These are phyloP conservation scores for Hamigera avellanea DNA, from an alignment of 495 filamentous ascomycete genomes.

Conservation along the genomic window DNA sequence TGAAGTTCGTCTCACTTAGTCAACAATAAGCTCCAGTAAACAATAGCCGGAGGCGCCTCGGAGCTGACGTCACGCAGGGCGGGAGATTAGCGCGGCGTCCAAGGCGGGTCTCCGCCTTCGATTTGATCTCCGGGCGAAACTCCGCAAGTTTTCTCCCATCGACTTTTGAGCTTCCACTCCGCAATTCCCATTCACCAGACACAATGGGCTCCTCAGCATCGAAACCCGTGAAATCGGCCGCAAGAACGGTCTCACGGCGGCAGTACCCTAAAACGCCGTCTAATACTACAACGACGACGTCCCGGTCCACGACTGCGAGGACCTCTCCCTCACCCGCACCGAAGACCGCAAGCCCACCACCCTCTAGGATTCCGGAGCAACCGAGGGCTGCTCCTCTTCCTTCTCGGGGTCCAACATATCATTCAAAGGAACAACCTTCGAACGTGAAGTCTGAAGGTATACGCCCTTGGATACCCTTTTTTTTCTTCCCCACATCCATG, in stretches of 20 bases:
- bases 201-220: slow-evolving; percentile 53
- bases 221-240: slow-evolving; percentile 46
- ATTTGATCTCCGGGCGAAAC: slow-evolving; percentile 1
- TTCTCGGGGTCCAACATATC: slow-evolving; percentile 26
- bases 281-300: slow-evolving; percentile 20
- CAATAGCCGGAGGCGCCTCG: too few species aligned
- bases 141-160: not conserved
- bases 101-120: slow-evolving; percentile 1
- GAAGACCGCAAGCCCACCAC: slow-evolving; percentile 17
- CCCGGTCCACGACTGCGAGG: slow-evolving; percentile 6
- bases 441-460: slow-evolving; percentile 25
- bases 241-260: slow-evolving; percentile 35
- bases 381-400: not conserved
- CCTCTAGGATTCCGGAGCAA: not conserved
- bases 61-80: slow-evolving; percentile 13
- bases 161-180: not conserved
- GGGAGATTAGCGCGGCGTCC: too few species aligned
- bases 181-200: too few species aligned
- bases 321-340: slow-evolving; percentile 1
- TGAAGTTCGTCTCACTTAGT: too few species aligned
- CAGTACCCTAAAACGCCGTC: slow-evolving; percentile 41
- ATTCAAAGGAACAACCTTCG: slow-evolving; percentile 26
- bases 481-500: not conserved
- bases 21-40: too few species aligned
- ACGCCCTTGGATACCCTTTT: slow-evolving; percentile 2